phyloP scores from a whole-genome alignment of 257 asterid genomes.

The Forsythia suspensa region DNA sequence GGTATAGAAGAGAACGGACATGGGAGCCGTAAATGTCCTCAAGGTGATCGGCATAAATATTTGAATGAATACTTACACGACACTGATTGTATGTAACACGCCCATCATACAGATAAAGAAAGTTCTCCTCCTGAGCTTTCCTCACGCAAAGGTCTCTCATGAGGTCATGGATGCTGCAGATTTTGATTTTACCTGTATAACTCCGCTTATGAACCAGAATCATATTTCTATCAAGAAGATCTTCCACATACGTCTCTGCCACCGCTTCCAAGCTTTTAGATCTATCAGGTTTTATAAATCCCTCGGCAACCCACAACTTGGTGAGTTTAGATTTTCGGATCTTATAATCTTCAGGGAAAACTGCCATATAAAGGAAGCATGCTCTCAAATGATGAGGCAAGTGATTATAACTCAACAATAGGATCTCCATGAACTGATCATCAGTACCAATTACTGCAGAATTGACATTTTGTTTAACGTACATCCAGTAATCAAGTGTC shows the following conservation, averaged over 20 bases:
- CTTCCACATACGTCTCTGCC: not conserved
- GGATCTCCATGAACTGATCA: not conserved
- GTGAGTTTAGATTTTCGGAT: not conserved
- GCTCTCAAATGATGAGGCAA: too few species aligned
- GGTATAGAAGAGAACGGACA: too few species aligned
- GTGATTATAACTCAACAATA: not conserved
- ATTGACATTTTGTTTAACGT: conserved; percentile 15
- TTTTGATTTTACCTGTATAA: conserved; percentile 1
- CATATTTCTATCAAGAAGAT: conserved; percentile 15
- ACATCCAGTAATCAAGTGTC: conserved; percentile 19
- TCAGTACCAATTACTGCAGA: not conserved
- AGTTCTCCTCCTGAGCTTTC: conserved; percentile 25
- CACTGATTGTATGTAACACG: not conserved
- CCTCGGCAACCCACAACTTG: conserved; percentile 15
- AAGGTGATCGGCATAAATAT: not conserved
- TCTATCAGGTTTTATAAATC: not conserved
- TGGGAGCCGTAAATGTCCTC: too few species aligned
- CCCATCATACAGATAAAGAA: not conserved
- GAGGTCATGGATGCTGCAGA: not conserved
- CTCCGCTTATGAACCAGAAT: not conserved
- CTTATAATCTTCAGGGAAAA: not conserved
- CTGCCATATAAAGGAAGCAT: too few species aligned
- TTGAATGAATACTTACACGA: conserved; percentile 14
- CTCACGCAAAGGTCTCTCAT: conserved; percentile 24
- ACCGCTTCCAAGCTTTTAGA: not conserved